Conservation (phyloP, 495 filamentous ascomycete genomes). For the Mytilinidion resinicola region DNA sequence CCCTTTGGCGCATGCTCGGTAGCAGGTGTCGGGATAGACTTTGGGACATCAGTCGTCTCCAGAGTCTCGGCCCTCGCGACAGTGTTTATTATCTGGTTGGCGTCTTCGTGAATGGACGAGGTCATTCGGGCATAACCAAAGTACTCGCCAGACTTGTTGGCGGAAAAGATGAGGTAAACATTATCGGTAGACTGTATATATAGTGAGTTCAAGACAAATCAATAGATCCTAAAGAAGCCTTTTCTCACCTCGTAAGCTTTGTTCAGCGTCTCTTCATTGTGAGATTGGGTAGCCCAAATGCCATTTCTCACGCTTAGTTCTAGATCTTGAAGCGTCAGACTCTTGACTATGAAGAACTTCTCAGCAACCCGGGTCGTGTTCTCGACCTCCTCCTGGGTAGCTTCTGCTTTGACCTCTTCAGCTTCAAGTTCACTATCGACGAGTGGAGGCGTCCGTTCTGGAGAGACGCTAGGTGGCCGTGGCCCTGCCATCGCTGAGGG, state of each 20-base stretch:
- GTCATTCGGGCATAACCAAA: conserved; percentile 93
- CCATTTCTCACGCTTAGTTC: conserved; percentile 82
- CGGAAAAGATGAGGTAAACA: conserved; percentile 95
- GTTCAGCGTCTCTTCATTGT: conserved; percentile 83
- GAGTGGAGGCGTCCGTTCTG: conserved; percentile 3
- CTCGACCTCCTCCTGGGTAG: conserved; percentile 11
- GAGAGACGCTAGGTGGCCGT: conserved; percentile 11
- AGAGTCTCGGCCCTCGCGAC: conserved; percentile 50
- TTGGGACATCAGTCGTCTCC: conserved; percentile 58
- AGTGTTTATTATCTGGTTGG: conserved; percentile 59
- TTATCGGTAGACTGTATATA: conserved; percentile 61
- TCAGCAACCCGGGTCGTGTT: conserved; percentile 43
- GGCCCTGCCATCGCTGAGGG: conserved; percentile 28
- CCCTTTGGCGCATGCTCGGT: conserved; percentile 78
- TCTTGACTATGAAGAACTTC: conserved; percentile 90
- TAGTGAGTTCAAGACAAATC: conserved; percentile 12
- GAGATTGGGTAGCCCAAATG: conserved; percentile 90
- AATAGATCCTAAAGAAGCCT: neutral
- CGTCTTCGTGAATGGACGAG: conserved; percentile 74
- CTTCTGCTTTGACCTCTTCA: conserved; percentile 21
- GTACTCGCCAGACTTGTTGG: conserved; percentile 97
- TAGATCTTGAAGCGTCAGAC: conserved; percentile 88
- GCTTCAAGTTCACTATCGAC: conserved; percentile 11
- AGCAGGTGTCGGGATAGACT: conserved; percentile 68
- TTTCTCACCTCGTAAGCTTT: conserved; percentile 70